Percentiles rank a stretch among this genome's conserved stretches.
phyloP scores from a whole-genome alignment of 1,284 basidiomycete genomes.

The Austroboletus rostrupii region DNA sequence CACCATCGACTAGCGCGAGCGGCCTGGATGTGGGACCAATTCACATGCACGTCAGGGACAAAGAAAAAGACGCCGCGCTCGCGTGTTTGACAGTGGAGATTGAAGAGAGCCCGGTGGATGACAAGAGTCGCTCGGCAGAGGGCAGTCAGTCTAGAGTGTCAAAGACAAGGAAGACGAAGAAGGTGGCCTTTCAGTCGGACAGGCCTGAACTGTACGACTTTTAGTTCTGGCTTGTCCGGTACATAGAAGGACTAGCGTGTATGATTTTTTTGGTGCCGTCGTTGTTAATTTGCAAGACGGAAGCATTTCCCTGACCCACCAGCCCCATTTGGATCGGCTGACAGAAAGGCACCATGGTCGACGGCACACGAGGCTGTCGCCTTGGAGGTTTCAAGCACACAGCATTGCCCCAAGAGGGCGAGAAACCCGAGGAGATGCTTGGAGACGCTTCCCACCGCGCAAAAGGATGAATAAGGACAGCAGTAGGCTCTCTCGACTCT shows the following conservation, averaged over 20 bases:
- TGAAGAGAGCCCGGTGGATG: conserved; percentile 15
- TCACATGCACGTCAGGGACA: conserved; percentile 12
- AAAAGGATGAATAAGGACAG: not conserved
- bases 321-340: not conserved
- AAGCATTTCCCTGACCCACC: not conserved
- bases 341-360: conserved; percentile 3
- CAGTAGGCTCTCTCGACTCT: not conserved
- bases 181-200: conserved; percentile 67
- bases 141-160: not conserved
- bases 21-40: conserved; percentile 20
- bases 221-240: conserved; percentile 17
- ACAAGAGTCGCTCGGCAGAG: conserved; percentile 1
- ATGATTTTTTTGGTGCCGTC: not conserved
- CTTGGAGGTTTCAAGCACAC: conserved; percentile 16
- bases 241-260: not conserved
- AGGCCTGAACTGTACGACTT: conserved; percentile 63
- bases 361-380: conserved; percentile 3
- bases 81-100: conserved; percentile 28
- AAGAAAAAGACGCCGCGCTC: conserved; percentile 2
- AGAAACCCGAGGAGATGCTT: conserved; percentile 15
- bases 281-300: not conserved
- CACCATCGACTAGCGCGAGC: conserved; percentile 37
- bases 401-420: conserved; percentile 6
- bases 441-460: not conserved
- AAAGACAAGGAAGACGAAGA: conserved; percentile 50